Base-by-base conservation (phyloP, 164 flowering plant species). In the Malania oleifera region DNA sequence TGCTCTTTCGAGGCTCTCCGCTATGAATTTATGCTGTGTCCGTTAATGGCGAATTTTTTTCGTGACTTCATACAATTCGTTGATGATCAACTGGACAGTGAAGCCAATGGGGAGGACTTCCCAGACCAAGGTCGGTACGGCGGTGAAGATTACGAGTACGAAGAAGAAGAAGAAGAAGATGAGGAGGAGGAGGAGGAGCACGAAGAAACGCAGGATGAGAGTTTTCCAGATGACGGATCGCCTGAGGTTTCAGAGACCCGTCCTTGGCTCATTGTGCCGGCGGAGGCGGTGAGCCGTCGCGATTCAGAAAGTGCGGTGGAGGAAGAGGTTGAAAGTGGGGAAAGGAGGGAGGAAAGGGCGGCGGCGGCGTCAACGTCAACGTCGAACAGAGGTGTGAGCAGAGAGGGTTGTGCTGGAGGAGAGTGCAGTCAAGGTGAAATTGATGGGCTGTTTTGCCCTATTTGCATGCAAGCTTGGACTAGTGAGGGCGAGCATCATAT, bases 401-500 rank as follows among this genome's bases (percentile, higher is more conserved):
- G 50, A 27, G 26, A 12, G 0, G 50, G 26, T 9, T 6, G 3
- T 3, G 50, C 10, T 3, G 70, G 39, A 9, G 70, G 40, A 58
- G 69, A 70, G 65, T 72, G 67, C 69, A 70, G 57, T 52, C 62
- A 66, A 46, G 48, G 52, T 25, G 85, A 84, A n/a, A 62, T 70
- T 34, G 90, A 84, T 22, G 88, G 84, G 17, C 19, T 68, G 22
- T 76, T 61, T 73, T 87, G 91, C 73, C 72, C 88, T 12, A 85
- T 87, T 58, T 87, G 91, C 28, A 72, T 82, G 79, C 85, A 83
- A 14, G 55, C 77, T 59, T 87, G 91, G 89, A 64, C 85, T 12
- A 64, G 51, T 25, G 74, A 53, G 11, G 86, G 85, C 13, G 81
- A 64, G 17, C 95, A 87, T 66, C 46, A 43, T 18, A 18, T 43